Evolutionary conservation across 2,329 filamentous ascomycete species (phyloP), one percentile per base, ranked within the genome.

Genomic region (Botrytis fragariae): DNA sequence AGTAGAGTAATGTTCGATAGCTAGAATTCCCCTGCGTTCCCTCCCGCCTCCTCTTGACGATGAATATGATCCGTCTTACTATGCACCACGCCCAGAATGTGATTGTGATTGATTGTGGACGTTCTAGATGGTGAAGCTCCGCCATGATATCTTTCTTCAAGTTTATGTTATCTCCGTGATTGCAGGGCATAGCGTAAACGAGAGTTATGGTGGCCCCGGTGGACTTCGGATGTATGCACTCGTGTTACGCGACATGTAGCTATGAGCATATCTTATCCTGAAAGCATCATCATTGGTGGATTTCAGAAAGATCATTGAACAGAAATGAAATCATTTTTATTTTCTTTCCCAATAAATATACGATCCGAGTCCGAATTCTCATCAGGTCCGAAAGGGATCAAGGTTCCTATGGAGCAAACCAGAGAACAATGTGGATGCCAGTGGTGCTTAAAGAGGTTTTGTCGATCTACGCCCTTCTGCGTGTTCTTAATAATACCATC

Each of bases 21-120:
- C 35, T 29, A 69, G 22, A 35, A 20, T 54, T 64, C 44, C 44
- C 44, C 29, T 65, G 42, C 29, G 12, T 48, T 65, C 12, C 25
- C 35, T 39, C n/a, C 18, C 18, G 48, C n/a, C 48, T 69, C n/a
- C 48, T 69, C 65, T 42, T 32, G 69, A 57, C 51, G 51, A 29
- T 29, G 45, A 45, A 10, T 64, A 42, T 35, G 22, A 37, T 39
- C 29, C 25, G 62, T 51, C 37, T 67, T 25, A 59, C 61, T 42
- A 72, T 72, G 70, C 70, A 72, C 22, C 44, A 72, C 39, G 70
- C 61, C 44, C 25, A 72, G n/a, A 72, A 45, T 67, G 70, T 68
- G 70, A 72, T 59, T 67, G 37, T 57, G 70, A 67, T 32, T 37
- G 18, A 32, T 22, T 62, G 8, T 32, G 22, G 45, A n/a, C 29